These are phyloP conservation scores for Rhipidocladum racemiflorum DNA, from an alignment of 176 grass and related monocot genomes.

Conservation along the genomic window DNA sequence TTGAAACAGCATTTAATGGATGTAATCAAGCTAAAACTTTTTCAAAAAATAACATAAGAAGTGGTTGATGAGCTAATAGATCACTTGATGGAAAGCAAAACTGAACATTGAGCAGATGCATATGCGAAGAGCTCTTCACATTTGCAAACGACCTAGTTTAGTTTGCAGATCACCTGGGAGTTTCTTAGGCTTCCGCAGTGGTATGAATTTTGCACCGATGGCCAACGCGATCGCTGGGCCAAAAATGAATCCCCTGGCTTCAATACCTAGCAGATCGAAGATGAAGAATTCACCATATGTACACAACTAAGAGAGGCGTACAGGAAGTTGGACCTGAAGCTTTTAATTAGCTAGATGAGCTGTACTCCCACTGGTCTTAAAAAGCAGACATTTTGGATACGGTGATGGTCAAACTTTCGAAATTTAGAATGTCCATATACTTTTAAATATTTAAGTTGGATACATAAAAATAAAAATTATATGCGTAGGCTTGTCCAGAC, in stretches of 20 bases:
- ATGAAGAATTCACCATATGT: background rate
- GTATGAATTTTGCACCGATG: slow-evolving; percentile 89
- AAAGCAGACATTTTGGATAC: no score
- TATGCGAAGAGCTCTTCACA: background rate
- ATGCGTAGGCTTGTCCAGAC: no score
- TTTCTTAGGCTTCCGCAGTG: slow-evolving; percentile 87
- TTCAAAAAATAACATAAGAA: background rate
- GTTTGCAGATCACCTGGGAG: slow-evolving; percentile 55
- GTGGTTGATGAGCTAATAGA: background rate
- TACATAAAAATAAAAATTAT: no score
- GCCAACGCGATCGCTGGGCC: slow-evolving; percentile 78
- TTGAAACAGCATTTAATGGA: background rate
- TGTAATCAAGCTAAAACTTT: background rate
- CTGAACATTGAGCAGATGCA: background rate
- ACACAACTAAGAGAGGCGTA: background rate
- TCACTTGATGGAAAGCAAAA: background rate
- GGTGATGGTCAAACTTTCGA: no score
- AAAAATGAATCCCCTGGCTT: slow-evolving; percentile 95
- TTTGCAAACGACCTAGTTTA: background rate
- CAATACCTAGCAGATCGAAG: slow-evolving; percentile 53
- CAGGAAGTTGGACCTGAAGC: background rate
- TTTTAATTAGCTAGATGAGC: background rate
- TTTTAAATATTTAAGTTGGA: no score
- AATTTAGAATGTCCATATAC: no score
- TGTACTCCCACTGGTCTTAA: no score